Base-by-base conservation (phyloP, 371 early-diverging fungal species). In the Mortierella sp. region DNA sequence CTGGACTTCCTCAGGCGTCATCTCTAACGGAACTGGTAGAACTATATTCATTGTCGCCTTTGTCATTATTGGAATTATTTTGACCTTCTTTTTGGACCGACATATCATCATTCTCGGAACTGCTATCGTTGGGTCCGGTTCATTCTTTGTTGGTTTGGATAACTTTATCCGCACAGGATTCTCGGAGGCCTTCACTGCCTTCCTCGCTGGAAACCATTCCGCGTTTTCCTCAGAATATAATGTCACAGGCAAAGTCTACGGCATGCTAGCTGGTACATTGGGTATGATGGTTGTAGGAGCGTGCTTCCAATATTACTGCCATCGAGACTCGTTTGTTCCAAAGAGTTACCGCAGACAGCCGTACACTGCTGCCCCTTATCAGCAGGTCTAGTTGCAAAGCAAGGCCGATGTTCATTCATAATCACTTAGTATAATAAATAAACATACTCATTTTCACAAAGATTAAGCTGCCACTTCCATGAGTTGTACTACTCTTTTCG, bases 91-190 rank as follows among this genome's bases (percentile, higher is more conserved):
- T 69, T 70, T 91, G 43, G 90, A 89, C 61, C 83, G 87, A 10
- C 75, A 84, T 36, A 71, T 80, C 3, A 85, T 91, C 63, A 84
- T 91, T 65, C 65, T 91, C 52, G 87, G 87, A 40, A 87, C 90
- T 0, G 84, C 91, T 5, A 87, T 89, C 53, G 85, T 88, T 43
- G 90, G 91, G 43, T 85, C 89, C 9, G 88, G 88, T 61, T 85
- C 85, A 21, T 86, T 91, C 83, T 87, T 90, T 60, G 71, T 87
- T 24, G 91, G 90, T 65, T 68, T 88, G 59, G 91, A 91, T 70
- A 74, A 88, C 62, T 91, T 90, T 73, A 75, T 84, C 58, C 74
- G 84, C 24, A 86, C 90, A n/a, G 89, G 89, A 21, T 89, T 89
- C 69, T 59, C 83, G 36, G 62, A 74, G 3, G 74, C 71, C 28